phyloP scores from a whole-genome alignment of 1,284 basidiomycete genomes.

The Sanghuangporus sanghuang region DNA sequence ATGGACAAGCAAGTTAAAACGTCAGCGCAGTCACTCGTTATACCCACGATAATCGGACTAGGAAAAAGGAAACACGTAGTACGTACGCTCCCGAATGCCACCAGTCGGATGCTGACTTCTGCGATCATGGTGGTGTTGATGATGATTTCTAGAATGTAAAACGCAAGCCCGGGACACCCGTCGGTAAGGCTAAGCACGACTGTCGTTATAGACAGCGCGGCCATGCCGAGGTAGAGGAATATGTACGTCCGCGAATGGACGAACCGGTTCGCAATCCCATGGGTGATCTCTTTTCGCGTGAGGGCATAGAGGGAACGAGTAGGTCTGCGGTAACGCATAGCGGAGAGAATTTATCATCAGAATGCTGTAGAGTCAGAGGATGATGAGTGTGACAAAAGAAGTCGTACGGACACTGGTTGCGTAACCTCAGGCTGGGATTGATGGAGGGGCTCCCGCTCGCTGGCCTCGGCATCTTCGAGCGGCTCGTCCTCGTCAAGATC shows the following conservation, averaged over 20 bases:
- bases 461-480: conserved; percentile 32
- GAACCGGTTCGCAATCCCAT: conserved; percentile 80
- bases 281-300: conserved; percentile 71
- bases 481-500: conserved; percentile 24
- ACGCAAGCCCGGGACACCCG: conserved; percentile 73
- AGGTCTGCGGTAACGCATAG: conserved; percentile 38
- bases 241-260: conserved; percentile 80
- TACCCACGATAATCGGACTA: neutral
- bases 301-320: conserved; percentile 77
- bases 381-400: neutral
- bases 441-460: conserved; percentile 30
- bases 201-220: conserved; percentile 83
- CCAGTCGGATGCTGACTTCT: conserved; percentile 83
- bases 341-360: neutral
- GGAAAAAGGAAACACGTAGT: neutral
- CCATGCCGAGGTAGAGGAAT: conserved; percentile 86
- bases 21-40: neutral
- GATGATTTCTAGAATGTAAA: conserved; percentile 88
- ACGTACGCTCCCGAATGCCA: conserved; percentile 85
- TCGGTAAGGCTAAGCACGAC: conserved; percentile 82
- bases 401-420: conserved; percentile 26
- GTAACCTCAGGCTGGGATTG: conserved; percentile 13
- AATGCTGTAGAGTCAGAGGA: neutral
- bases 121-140: conserved; percentile 90
- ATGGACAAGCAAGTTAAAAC: conserved; percentile 1